Conservation (phyloP, 345 rosid species). For the Anacardium occidentale region DNA sequence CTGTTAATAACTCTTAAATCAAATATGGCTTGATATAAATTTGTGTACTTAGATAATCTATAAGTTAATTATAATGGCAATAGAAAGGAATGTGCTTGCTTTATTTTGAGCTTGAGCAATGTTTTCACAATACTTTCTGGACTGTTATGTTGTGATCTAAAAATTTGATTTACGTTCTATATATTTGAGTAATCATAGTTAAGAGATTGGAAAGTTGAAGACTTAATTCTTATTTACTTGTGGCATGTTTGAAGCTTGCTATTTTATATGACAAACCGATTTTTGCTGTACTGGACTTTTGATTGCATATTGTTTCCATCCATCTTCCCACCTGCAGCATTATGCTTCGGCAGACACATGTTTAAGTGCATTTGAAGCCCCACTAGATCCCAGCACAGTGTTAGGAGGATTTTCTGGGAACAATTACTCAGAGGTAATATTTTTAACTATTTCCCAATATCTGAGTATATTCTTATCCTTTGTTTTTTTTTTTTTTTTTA, state of each 20-base stretch:
- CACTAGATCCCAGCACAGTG: constrained; percentile 93
- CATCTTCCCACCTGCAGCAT: constrained; percentile 55
- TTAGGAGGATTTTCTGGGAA: constrained; percentile 90
- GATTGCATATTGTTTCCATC: constrained; percentile 8
- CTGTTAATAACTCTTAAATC: too few species aligned
- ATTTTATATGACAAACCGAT: not conserved
- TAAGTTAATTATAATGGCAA: too few species aligned
- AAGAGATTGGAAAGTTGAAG: too few species aligned
- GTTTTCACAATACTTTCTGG: too few species aligned
- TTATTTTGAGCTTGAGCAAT: too few species aligned
- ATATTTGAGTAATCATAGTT: too few species aligned
- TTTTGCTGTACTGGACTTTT: not conserved
- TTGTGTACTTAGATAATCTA: too few species aligned
- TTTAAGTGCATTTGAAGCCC: constrained; percentile 89
- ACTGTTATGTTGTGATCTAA: too few species aligned
- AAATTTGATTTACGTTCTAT: too few species aligned
- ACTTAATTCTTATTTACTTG: not conserved
- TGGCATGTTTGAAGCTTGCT: constrained; percentile 16
- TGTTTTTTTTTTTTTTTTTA: constrained; percentile 25
- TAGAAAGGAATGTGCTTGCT: too few species aligned
- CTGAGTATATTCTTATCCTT: constrained; percentile 10
- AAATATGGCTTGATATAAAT: too few species aligned
- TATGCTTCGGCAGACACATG: constrained; percentile 81
- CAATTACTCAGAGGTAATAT: constrained; percentile 79
- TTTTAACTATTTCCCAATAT: constrained; percentile 22